These are phyloP conservation scores for Albizia julibrissin DNA, from an alignment of 306 rosid species.

Conservation along the genomic window DNA sequence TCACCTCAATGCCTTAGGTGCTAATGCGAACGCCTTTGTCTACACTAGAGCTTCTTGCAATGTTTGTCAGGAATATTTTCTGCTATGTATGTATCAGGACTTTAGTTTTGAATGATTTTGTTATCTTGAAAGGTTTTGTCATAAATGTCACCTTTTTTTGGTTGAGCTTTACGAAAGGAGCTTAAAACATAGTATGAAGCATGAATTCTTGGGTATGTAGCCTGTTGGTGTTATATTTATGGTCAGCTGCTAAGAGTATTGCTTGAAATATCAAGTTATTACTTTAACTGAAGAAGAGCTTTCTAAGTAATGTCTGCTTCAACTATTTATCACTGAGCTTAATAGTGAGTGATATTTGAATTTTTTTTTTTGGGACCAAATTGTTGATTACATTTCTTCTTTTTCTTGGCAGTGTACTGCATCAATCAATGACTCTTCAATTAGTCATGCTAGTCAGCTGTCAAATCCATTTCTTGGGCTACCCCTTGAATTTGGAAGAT, in stretches of 20 bases:
- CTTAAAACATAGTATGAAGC: not conserved
- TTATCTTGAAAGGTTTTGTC: constrained; percentile 10
- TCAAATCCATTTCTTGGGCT: constrained; percentile 92
- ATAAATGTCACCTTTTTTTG: not conserved
- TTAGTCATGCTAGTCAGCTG: constrained; percentile 85
- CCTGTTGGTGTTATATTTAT: not conserved
- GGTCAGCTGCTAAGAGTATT: not conserved
- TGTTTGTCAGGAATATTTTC: constrained; percentile 5
- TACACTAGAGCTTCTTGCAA: not conserved
- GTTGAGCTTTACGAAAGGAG: not conserved
- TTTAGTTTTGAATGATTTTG: not conserved
- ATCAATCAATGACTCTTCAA: constrained; percentile 70
- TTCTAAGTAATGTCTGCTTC: constrained; percentile 2
- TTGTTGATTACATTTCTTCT: constrained; percentile 20
- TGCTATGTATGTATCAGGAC: constrained; percentile 27
- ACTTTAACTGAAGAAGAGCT: not conserved
- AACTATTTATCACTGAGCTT: not conserved
- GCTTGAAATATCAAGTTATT: not conserved
- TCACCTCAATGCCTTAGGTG: not conserved
- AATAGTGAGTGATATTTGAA: constrained; percentile 3
- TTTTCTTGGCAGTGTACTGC: constrained; percentile 67
- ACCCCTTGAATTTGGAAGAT: constrained; percentile 85
- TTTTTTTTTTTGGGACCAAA: constrained; percentile 15
- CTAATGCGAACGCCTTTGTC: not conserved
- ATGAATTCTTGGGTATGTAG: constrained; percentile 11